Conservation (phyloP, 169 alveolate species). For the Cryptosporidium baileyi region DNA sequence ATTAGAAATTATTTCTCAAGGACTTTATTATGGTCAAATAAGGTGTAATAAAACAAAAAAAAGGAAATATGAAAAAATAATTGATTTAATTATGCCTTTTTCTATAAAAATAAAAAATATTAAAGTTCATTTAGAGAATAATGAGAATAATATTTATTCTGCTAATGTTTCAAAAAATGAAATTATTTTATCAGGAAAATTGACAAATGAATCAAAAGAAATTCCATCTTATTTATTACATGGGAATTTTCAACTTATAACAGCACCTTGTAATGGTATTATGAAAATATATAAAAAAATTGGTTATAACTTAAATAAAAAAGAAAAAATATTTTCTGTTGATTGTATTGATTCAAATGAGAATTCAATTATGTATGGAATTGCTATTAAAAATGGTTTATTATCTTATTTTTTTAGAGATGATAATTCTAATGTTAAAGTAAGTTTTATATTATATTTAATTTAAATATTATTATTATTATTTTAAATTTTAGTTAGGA, state of each 20-base stretch:
- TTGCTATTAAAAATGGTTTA: constrained; percentile 14
- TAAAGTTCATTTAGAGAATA: neutral
- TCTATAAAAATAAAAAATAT: neutral
- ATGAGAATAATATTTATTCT: neutral
- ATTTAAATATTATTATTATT: neutral
- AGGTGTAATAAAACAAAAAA: neutral
- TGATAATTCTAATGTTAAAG: constrained; percentile 26
- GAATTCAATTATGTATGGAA: constrained; percentile 1
- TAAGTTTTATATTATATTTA: neutral
- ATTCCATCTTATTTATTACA: constrained; percentile 3
- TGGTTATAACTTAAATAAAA: constrained; percentile 1
- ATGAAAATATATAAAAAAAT: neutral
- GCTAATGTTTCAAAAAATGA: constrained; percentile 26
- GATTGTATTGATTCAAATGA: neutral
- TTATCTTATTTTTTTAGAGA: constrained; percentile 21
- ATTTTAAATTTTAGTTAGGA: constrained; percentile 8
- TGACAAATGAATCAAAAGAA: constrained; percentile 18
- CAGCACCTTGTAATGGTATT: constrained; percentile 31
- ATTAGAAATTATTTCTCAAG: neutral
- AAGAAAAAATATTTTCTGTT: neutral
- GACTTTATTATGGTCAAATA: neutral
- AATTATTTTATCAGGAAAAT: constrained; percentile 11
- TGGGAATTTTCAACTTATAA: constrained; percentile 31
- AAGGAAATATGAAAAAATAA: neutral
- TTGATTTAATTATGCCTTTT: constrained; percentile 8